Conservation (phyloP, 495 filamentous ascomycete genomes). For the Penicillium tannophilum region DNA sequence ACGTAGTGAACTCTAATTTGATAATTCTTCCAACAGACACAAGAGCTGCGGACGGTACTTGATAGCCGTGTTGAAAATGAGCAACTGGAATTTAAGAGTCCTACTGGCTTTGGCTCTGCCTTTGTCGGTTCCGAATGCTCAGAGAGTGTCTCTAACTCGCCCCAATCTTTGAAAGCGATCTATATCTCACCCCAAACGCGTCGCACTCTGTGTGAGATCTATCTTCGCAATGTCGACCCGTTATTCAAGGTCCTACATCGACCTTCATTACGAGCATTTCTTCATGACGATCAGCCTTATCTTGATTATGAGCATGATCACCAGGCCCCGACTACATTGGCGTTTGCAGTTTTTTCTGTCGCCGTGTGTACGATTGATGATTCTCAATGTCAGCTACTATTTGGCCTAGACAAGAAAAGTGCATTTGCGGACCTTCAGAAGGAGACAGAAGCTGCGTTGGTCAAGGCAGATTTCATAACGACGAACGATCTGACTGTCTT, state of each 20-base stretch:
- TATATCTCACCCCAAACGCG: conserved; percentile 8
- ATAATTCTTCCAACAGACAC: conserved; percentile 17
- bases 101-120: conserved; percentile 15
- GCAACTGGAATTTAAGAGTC: conserved; percentile 10
- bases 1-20: neutral
- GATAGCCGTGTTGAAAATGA: conserved; percentile 26
- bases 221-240: conserved; percentile 40
- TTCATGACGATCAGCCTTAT: conserved; percentile 34
- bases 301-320: conserved; percentile 35
- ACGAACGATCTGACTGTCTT: conserved; percentile 58
- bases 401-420: conserved; percentile 41
- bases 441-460: conserved; percentile 50
- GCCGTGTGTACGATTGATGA: conserved; percentile 47
- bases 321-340: conserved; percentile 43
- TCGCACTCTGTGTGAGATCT: conserved; percentile 34
- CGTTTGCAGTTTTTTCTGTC: conserved; percentile 55
- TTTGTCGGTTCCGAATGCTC: conserved; percentile 26
- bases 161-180: conserved; percentile 13
- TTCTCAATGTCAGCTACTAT: conserved; percentile 41
- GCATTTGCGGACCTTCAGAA: conserved; percentile 50
- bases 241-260: conserved; percentile 44
- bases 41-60: conserved; percentile 27
- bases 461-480: conserved; percentile 52
- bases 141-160: conserved; percentile 17
- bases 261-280: conserved; percentile 34